Evolutionary conservation across 2,329 filamentous ascomycete species (phyloP), one percentile per base, ranked within the genome.

Genomic region (Leptographium flavum): DNA sequence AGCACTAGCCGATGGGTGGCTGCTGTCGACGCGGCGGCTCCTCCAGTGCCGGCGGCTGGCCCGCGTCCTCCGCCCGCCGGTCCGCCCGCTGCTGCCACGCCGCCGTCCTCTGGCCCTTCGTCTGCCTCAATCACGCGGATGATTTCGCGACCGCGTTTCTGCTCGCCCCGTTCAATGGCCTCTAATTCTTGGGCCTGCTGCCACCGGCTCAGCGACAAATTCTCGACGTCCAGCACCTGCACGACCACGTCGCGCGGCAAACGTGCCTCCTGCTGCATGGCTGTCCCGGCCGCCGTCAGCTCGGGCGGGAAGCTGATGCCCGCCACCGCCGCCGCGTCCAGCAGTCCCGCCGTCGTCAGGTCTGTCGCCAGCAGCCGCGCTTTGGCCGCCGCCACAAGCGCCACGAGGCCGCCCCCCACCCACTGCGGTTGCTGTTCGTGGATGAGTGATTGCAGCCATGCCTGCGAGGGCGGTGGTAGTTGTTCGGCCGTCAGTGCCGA

Each of bases 201-300:
- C 86, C 88, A 94, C 43, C 83, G 74, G 54, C 82, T 87, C 43
- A 74, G 71, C 2, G 80, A 74, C 19, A 96, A 72, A 57, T 96
- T 88, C 57, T 94, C 82, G 8, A 96, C 70, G 54, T 93, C 87
- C 2, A 94, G 65, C 1, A 96, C 75, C 60, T 96, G 92, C 1
- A 92, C 81, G 3, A 81, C 69, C 1, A 90, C 69, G 28, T 85
- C 74, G 1, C 69, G 70, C 0, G 65, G 49, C 0, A 96, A 65
- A 0, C 62, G 64, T 4, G 66, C 61, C 47, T 85, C 76, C 50
- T 73, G 68, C 10, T 71, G 60, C 4, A 65, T 11, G 2, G 32
- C 22, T 14, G 51, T 75, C 66, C 40, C 67, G 62, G n/a, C 79
- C 62, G 50, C 74, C n/a, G 45, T 15, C 2, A 51, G 28, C 3